A percentile compares a stretch with the other conserved stretches of the same genome.
phyloP scores from a whole-genome alignment of 768 basidiomycete species.

The Leucocoprinus sp. region DNA sequence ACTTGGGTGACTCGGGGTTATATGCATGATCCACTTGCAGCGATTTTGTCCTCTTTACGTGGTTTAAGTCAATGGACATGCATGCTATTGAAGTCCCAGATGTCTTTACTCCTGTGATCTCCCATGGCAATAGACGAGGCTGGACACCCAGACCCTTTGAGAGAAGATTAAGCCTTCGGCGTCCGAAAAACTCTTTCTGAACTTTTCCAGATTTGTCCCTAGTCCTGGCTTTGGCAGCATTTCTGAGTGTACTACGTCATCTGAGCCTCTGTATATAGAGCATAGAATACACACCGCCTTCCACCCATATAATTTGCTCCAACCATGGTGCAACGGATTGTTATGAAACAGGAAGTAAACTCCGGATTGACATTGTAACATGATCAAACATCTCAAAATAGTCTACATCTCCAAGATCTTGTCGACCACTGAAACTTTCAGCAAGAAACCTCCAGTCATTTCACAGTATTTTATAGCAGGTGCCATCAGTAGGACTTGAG shows the following conservation, averaged over 20 bases:
- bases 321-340: slow-evolving; percentile 30
- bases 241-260: slow-evolving; percentile 29
- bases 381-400: no score
- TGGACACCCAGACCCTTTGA: slow-evolving; percentile 27
- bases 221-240: slow-evolving; percentile 45
- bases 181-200: slow-evolving; percentile 55
- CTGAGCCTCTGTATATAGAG: background rate
- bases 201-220: slow-evolving; percentile 47
- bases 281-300: slow-evolving; percentile 36
- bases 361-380: no score
- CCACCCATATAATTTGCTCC: slow-evolving; percentile 78
- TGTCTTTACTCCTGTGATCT: slow-evolving; percentile 5
- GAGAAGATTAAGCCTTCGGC: slow-evolving; percentile 47
- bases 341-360: no score
- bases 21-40: background rate
- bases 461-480: no score
- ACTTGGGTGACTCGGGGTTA: background rate
- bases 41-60: slow-evolving; percentile 18
- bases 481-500: no score
- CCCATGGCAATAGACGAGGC: slow-evolving; percentile 8
- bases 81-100: background rate
- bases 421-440: no score
- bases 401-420: no score
- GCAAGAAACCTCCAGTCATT: no score
- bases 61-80: slow-evolving; percentile 20